phyloP scores from a whole-genome alignment of 129 eudicot species.

The Cynara cardunculus region DNA sequence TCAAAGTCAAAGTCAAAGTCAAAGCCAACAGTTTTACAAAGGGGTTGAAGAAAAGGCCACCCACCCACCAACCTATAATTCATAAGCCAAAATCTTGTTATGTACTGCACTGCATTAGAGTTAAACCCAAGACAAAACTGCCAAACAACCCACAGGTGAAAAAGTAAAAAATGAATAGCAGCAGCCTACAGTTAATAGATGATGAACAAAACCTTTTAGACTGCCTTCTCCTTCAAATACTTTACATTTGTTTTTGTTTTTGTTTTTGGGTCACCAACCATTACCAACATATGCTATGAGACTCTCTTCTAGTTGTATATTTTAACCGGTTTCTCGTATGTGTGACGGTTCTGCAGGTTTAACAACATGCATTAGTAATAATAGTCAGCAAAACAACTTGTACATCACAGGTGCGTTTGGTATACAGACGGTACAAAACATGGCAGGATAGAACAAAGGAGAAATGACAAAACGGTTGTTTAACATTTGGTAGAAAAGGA shows the following conservation, averaged over 20 bases:
- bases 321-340: slow-evolving; percentile 92
- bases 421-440: background rate
- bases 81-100: background rate
- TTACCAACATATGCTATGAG: background rate
- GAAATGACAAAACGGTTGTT: too few species aligned
- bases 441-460: background rate
- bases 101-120: background rate
- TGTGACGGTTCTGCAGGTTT: slow-evolving; percentile 84
- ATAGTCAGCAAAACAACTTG: background rate
- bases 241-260: background rate
- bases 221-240: background rate
- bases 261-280: background rate
- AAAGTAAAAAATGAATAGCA: background rate
- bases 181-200: background rate
- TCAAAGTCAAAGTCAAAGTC: background rate
- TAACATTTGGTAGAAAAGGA: too few species aligned
- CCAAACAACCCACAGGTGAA: background rate
- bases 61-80: background rate
- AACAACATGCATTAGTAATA: background rate
- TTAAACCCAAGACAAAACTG: background rate
- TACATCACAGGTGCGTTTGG: background rate
- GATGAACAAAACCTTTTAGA: background rate
- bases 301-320: slow-evolving; percentile 64
- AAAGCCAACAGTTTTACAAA: background rate
- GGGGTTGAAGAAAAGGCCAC: background rate